A percentile compares a stretch with the other conserved stretches of the same genome.
These are phyloP conservation scores for Yarrowia sp. DNA, from an alignment of 805 yeast species.

Conservation along the genomic window DNA sequence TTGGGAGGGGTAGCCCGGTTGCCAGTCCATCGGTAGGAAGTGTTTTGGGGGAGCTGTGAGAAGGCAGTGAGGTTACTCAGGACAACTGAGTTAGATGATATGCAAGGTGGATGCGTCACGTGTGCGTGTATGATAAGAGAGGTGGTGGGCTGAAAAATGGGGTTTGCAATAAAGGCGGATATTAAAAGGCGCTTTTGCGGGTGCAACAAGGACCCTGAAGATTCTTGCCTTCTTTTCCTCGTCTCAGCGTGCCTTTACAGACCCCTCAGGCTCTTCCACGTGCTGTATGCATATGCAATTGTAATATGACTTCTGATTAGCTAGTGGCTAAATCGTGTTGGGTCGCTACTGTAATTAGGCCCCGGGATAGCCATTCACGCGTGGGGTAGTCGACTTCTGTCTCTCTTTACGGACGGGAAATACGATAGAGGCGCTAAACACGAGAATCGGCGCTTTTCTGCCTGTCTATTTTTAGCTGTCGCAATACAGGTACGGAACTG, in stretches of 20 bases:
- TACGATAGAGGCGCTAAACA: too few species aligned
- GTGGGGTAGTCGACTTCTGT: too few species aligned
- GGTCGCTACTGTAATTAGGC: neutral
- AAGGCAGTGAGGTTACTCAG: neutral
- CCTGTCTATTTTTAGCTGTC: too few species aligned
- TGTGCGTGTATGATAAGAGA: neutral
- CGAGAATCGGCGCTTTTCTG: too few species aligned
- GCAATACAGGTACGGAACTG: too few species aligned
- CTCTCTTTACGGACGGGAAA: too few species aligned
- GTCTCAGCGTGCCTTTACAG: neutral
- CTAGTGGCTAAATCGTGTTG: neutral
- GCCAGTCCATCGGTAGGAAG: slow-evolving; percentile 6
- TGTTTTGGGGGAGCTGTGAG: neutral
- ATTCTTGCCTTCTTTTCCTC: neutral
- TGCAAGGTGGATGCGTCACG: slow-evolving; percentile 30
- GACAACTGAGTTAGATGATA: slow-evolving; percentile 27
- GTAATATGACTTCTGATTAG: neutral
- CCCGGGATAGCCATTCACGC: too few species aligned
- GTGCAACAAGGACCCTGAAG: too few species aligned
- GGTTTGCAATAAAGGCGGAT: too few species aligned
- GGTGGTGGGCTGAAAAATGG: neutral
- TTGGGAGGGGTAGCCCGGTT: neutral
- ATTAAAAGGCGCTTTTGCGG: too few species aligned
- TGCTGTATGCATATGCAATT: slow-evolving; percentile 1
- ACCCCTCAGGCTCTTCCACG: neutral